These are phyloP conservation scores for Tetracladium marchalianum DNA, from an alignment of 495 filamentous ascomycete genomes.

Conservation along the genomic window DNA sequence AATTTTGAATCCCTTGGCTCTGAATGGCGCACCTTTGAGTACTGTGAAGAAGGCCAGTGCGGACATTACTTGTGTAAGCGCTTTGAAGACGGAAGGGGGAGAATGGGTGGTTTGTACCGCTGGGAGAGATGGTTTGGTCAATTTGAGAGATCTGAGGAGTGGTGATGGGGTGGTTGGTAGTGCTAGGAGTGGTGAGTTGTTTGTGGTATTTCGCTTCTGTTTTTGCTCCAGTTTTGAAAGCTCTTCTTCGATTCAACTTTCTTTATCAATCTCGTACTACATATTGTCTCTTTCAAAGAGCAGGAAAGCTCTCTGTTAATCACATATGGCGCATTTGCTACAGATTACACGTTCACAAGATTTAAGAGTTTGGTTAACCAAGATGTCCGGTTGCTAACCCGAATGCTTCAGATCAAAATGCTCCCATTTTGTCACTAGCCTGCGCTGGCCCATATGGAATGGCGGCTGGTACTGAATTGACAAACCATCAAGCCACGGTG, in stretches of 20 bases:
- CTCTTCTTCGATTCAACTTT: too few species aligned
- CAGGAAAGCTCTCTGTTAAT: background rate
- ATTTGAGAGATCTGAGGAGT: constrained; percentile 45
- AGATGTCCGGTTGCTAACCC: too few species aligned
- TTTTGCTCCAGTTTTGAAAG: too few species aligned
- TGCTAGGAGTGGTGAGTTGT: constrained; percentile 19
- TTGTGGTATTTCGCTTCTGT: constrained; percentile 12
- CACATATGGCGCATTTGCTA: too few species aligned
- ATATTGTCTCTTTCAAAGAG: constrained; percentile 21
- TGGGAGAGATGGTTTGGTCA: constrained; percentile 51
- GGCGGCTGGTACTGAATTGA: constrained; percentile 71
- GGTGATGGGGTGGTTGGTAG: constrained; percentile 14
- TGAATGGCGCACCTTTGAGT: constrained; percentile 30
- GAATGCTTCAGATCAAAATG: constrained; percentile 24
- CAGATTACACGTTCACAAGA: too few species aligned
- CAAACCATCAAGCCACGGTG: constrained; percentile 61
- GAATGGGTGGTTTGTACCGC: constrained; percentile 41
- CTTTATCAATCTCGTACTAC: too few species aligned
- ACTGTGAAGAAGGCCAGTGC: constrained; percentile 36
- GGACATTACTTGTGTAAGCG: constrained; percentile 46
- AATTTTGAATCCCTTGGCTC: constrained; percentile 37
- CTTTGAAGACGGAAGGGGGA: constrained; percentile 25
- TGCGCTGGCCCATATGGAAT: constrained; percentile 48
- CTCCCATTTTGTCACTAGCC: constrained; percentile 59
- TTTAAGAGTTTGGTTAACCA: too few species aligned